Conservation (phyloP, 78 protist species). For the Speleostelium caveatum region DNA sequence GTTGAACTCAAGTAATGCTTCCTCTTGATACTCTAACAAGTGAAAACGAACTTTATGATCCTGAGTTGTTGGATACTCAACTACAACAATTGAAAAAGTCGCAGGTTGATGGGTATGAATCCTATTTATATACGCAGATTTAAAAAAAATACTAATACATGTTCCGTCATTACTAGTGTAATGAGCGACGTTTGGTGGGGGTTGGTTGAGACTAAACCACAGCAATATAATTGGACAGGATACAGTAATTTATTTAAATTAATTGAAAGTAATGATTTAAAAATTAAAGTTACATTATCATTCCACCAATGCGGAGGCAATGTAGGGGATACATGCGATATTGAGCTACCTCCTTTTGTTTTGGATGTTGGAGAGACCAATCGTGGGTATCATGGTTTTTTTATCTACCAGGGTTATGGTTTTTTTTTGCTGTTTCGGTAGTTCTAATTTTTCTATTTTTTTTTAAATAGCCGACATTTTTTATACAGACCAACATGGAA, state of each 20-base stretch:
- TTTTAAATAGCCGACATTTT: conserved; percentile 70
- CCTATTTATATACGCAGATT: not conserved
- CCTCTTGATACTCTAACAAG: conserved; percentile 75
- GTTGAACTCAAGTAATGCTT: conserved; percentile 91
- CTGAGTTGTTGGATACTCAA: conserved; percentile 8
- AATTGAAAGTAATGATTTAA: conserved; percentile 47
- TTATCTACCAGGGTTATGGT: too few relatives aligned
- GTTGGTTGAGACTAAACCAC: conserved; percentile 71
- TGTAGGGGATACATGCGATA: conserved; percentile 86
- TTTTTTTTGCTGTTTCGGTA: not conserved
- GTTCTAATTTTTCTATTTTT: not conserved
- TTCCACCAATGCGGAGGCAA: conserved; percentile 90
- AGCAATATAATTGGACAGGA: conserved; percentile 84
- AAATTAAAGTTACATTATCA: conserved; percentile 64
- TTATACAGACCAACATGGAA: conserved; percentile 82
- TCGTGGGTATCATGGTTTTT: not conserved
- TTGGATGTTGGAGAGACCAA: conserved; percentile 60
- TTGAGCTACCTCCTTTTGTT: conserved; percentile 84
- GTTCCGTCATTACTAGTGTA: conserved; percentile 56
- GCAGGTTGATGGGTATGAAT: conserved; percentile 27
- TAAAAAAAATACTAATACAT: not conserved
- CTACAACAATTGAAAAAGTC: conserved; percentile 58
- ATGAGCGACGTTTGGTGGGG: conserved; percentile 97
- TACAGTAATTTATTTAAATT: conserved; percentile 63
- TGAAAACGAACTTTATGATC: conserved; percentile 42